phyloP scores from a whole-genome alignment of 495 filamentous ascomycete species.

The Aspergillus saccharolyticus region DNA sequence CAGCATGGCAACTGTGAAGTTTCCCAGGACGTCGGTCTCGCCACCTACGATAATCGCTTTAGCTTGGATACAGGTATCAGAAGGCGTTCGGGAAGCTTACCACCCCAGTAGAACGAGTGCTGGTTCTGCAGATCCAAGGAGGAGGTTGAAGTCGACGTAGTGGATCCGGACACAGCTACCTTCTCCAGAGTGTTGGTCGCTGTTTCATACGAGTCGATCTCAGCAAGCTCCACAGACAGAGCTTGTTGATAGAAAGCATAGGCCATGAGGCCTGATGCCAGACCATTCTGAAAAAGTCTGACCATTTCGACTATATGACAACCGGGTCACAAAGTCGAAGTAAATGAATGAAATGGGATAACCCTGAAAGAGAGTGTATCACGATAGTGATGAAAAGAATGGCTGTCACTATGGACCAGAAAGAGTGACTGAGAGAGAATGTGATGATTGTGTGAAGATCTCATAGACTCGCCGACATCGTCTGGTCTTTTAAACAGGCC shows the following conservation, averaged over 20 bases:
- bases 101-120: constrained; percentile 17
- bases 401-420: not conserved
- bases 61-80: not conserved
- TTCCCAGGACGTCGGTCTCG: constrained; percentile 24
- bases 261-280: constrained; percentile 11
- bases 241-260: constrained; percentile 9
- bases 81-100: constrained; percentile 5
- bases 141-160: not conserved
- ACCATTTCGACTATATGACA: constrained; percentile 11
- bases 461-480: not conserved
- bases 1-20: constrained; percentile 27
- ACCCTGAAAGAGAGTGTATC: not conserved
- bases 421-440: not conserved
- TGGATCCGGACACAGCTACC: not conserved
- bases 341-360: not conserved
- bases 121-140: constrained; percentile 8
- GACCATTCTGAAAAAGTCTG: constrained; percentile 6
- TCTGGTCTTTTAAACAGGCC: not conserved
- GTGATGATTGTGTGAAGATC: not conserved
- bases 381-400: not conserved
- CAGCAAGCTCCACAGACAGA: constrained; percentile 11
- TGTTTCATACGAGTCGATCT: not conserved
- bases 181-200: not conserved
- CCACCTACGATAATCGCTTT: not conserved
- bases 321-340: not conserved